Percentiles rank a stretch among this genome's conserved stretches.
Evolutionary conservation across 768 basidiomycete species (phyloP).

Genomic region (Nidularia sp.): DNA sequence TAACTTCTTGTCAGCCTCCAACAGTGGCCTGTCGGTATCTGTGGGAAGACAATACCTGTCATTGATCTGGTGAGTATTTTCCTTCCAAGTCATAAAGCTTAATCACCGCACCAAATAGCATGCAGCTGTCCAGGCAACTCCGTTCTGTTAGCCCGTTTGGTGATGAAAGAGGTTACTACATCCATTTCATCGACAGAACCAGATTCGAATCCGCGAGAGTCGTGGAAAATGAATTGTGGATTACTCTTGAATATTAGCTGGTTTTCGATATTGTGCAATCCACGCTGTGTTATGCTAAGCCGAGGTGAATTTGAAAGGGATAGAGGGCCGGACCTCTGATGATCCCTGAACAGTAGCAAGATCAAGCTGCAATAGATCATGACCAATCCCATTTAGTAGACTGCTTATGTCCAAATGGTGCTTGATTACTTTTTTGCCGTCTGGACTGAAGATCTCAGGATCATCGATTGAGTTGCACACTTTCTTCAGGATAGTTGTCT

Average conservation of each 20-base stretch:
- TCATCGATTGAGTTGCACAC: conserved; percentile 29
- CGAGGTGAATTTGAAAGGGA: background rate
- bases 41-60: conserved; percentile 34
- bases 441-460: conserved; percentile 13
- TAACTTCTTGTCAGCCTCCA: conserved; percentile 20
- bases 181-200: conserved; percentile 22
- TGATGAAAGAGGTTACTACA: conserved; percentile 24
- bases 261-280: conserved; percentile 25
- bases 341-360: conserved; percentile 7
- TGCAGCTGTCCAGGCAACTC: conserved; percentile 23
- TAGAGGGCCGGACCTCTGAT: conserved; percentile 4
- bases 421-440: background rate
- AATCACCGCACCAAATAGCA: conserved; percentile 28
- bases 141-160: conserved; percentile 10
- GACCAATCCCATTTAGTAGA: conserved; percentile 10
- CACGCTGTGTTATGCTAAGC: conserved; percentile 16
- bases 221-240: conserved; percentile 32
- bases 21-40: conserved; percentile 17
- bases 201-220: conserved; percentile 35
- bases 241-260: conserved; percentile 24
- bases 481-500: background rate
- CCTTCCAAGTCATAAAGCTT: background rate
- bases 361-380: background rate
- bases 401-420: conserved; percentile 9
- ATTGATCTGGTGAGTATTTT: background rate